A percentile compares a stretch with the other conserved stretches of the same genome.
These are phyloP conservation scores for Aspergillus nomiae DNA, from an alignment of 2,329 filamentous ascomycete species.

Conservation along the genomic window DNA sequence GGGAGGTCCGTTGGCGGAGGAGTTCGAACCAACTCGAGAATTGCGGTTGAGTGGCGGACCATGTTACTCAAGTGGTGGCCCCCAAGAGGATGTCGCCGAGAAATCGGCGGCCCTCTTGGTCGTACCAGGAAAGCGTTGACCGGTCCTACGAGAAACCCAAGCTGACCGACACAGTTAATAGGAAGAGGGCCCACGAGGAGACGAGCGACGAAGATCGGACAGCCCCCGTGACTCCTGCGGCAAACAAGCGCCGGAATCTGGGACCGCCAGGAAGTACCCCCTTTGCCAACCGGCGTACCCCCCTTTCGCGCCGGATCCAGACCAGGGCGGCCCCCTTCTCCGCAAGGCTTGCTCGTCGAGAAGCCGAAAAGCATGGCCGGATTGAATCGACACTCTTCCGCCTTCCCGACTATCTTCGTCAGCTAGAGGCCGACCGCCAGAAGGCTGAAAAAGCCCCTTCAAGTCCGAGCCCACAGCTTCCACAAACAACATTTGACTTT, in stretches of 20 bases:
- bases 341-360: slow-evolving; percentile 32
- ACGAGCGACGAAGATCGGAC: slow-evolving; percentile 8
- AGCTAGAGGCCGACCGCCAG: slow-evolving; percentile 31
- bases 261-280: slow-evolving; percentile 26
- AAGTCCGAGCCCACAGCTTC: slow-evolving; percentile 11
- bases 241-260: slow-evolving; percentile 27
- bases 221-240: slow-evolving; percentile 16
- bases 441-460: slow-evolving; percentile 10
- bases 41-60: slow-evolving; percentile 9
- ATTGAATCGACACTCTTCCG: slow-evolving; percentile 39
- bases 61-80: slow-evolving; percentile 14
- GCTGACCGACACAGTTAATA: slow-evolving; percentile 17
- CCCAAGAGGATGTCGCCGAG: neutral
- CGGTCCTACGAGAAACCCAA: neutral
- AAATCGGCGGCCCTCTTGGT: neutral
- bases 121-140: neutral
- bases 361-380: slow-evolving; percentile 32
- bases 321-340: slow-evolving; percentile 27
- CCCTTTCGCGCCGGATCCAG: slow-evolving; percentile 22
- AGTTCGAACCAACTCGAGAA: slow-evolving; percentile 1
- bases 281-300: slow-evolving; percentile 17
- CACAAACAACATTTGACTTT: slow-evolving; percentile 14
- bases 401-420: slow-evolving; percentile 33
- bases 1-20: slow-evolving; percentile 18
- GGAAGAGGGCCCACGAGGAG: slow-evolving; percentile 21